Percentiles rank a stretch among this genome's conserved stretches.
Conservation (phyloP, 1,284 basidiomycete genomes). For the Entoloma clypeatum region DNA sequence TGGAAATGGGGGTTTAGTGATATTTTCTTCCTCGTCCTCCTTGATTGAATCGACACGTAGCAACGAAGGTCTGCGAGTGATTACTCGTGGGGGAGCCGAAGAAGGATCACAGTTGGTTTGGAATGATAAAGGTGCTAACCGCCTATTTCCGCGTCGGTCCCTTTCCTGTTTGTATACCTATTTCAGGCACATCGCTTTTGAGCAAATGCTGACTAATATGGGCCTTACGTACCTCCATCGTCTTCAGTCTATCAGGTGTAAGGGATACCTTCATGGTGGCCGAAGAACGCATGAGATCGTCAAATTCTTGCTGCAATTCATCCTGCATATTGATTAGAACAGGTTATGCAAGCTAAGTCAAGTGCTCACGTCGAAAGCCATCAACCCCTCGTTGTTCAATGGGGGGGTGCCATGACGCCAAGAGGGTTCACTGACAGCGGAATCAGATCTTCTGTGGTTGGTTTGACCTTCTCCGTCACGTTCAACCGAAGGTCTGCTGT, state of each 20-base stretch:
- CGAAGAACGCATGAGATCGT: conserved; percentile 83
- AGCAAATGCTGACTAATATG: conserved; percentile 29
- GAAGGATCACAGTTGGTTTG: conserved; percentile 34
- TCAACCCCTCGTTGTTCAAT: conserved; percentile 22
- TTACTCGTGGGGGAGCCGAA: conserved; percentile 33
- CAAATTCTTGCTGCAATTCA: conserved; percentile 74
- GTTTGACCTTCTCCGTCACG: conserved; percentile 36
- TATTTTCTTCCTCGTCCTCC: conserved; percentile 47
- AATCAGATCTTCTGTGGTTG: conserved; percentile 51
- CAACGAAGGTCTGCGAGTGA: conserved; percentile 39
- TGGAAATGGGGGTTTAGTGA: conserved; percentile 26
- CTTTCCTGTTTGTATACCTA: conserved; percentile 70
- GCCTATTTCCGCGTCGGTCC: conserved; percentile 40
- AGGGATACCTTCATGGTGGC: conserved; percentile 93
- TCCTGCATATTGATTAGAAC: conserved; percentile 35
- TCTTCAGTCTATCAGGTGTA: conserved; percentile 87
- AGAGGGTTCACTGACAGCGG: conserved; percentile 46
- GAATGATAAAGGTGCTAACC: conserved; percentile 31
- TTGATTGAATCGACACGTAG: conserved; percentile 60
- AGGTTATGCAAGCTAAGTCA: conserved; percentile 1
- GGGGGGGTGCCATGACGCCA: conserved; percentile 31
- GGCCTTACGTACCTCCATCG: conserved; percentile 72
- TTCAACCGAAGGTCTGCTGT: conserved; percentile 42
- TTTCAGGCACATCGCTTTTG: conserved; percentile 26
- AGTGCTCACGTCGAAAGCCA: conserved; percentile 25